phyloP scores from a whole-genome alignment of 1,284 basidiomycete genomes.

The Ceratobasidium sp. region DNA sequence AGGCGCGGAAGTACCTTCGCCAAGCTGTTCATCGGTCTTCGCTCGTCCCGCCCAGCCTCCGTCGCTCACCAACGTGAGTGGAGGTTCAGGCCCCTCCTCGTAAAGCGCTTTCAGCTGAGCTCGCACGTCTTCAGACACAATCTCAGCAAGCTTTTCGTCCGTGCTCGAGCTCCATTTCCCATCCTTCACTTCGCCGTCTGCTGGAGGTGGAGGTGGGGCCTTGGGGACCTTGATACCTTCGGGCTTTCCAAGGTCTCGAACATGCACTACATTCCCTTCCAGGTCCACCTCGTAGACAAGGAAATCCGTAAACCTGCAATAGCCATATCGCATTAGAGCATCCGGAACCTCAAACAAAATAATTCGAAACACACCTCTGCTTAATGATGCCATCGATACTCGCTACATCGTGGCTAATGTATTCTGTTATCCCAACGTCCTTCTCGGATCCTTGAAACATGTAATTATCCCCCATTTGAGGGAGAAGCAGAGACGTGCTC shows the following conservation, averaged over 20 bases:
- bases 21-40: constrained; percentile 51
- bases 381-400: constrained; percentile 92
- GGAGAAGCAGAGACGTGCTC: constrained; percentile 60
- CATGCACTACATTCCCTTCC: constrained; percentile 78
- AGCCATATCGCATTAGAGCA: not conserved
- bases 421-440: constrained; percentile 92
- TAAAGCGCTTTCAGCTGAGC: constrained; percentile 74
- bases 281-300: constrained; percentile 89
- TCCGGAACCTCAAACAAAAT: not conserved
- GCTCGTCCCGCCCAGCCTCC: constrained; percentile 70
- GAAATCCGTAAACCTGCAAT: constrained; percentile 91
- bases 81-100: constrained; percentile 77
- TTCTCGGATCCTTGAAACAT: constrained; percentile 74
- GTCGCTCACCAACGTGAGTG: constrained; percentile 65
- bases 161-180: constrained; percentile 14
- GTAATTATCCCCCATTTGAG: constrained; percentile 58
- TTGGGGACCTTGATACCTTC: constrained; percentile 50
- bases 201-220: constrained; percentile 17
- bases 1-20: constrained; percentile 46
- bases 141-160: constrained; percentile 64
- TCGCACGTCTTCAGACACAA: constrained; percentile 71
- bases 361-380: constrained; percentile 71
- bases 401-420: constrained; percentile 75
- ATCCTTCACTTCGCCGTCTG: not conserved
- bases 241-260: constrained; percentile 80